Conservation (phyloP, 2,329 filamentous ascomycete genomes). For the Sporothrix pseudoabietina region DNA sequence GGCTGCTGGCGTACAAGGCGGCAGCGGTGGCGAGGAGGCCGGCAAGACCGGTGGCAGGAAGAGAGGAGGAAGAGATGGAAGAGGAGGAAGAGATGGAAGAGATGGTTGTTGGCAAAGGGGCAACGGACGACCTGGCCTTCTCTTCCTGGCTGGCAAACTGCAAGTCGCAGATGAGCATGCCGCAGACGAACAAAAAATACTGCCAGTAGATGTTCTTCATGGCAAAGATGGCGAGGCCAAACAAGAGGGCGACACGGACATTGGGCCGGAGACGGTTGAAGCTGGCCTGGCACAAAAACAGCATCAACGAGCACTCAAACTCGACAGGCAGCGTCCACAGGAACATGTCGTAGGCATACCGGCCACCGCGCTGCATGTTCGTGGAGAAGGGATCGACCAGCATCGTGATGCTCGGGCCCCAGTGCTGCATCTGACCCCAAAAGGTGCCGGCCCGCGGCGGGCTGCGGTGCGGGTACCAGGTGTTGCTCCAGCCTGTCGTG, state of each 20-base stretch:
- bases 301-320: constrained; percentile 42
- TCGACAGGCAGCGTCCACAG: constrained; percentile 46
- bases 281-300: constrained; percentile 42
- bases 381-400: constrained; percentile 34
- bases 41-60: constrained; percentile 26
- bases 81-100: not conserved
- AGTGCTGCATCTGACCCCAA: constrained; percentile 30
- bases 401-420: constrained; percentile 21
- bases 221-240: constrained; percentile 31
- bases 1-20: not conserved
- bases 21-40: constrained; percentile 34
- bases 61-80: not conserved
- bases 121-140: not conserved
- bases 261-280: constrained; percentile 36
- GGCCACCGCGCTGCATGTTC: constrained; percentile 24
- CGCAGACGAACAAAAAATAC: constrained; percentile 40
- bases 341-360: constrained; percentile 38
- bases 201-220: constrained; percentile 38
- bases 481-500: constrained; percentile 29
- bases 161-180: constrained; percentile 42
- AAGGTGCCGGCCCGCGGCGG: constrained; percentile 27
- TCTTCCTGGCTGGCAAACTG: constrained; percentile 32
- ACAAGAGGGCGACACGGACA: constrained; percentile 29
- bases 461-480: constrained; percentile 27
- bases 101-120: not conserved